These are phyloP conservation scores for Alternaria triticina DNA, from an alignment of 2,329 filamentous ascomycete genomes.

Conservation along the genomic window DNA sequence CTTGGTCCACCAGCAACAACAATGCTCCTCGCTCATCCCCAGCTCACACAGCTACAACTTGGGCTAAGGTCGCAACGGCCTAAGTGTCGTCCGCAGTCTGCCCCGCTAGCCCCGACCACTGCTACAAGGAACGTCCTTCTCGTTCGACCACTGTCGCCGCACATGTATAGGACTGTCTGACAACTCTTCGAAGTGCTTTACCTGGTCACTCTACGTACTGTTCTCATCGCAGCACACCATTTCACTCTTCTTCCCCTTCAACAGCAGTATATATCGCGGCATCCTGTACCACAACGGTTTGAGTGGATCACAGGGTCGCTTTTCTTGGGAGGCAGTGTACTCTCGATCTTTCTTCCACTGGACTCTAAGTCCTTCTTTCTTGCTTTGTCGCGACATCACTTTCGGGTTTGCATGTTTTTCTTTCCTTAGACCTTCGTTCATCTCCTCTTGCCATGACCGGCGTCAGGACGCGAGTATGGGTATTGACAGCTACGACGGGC, in stretches of 20 bases:
- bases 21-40: conserved; percentile 24
- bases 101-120: neutral
- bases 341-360: conserved; percentile 17
- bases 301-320: conserved; percentile 27
- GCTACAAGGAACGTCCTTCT: neutral
- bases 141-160: neutral
- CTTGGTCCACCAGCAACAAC: conserved; percentile 34
- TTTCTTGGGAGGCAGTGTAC: conserved; percentile 24
- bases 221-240: conserved; percentile 19
- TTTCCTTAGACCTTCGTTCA: conserved; percentile 9
- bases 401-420: conserved; percentile 6
- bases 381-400: conserved; percentile 7
- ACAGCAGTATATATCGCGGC: conserved; percentile 27
- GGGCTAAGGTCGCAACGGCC: conserved; percentile 35
- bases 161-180: conserved; percentile 12
- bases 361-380: conserved; percentile 19
- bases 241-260: conserved; percentile 15
- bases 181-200: conserved; percentile 10
- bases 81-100: conserved; percentile 8
- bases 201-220: conserved; percentile 20
- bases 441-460: conserved; percentile 16
- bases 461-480: conserved; percentile 24
- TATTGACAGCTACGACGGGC: conserved; percentile 18
- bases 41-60: conserved; percentile 24
- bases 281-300: conserved; percentile 33